Base-by-base conservation (phyloP, 2,329 filamentous ascomycete species). In the Chaetothyriales sp. region DNA sequence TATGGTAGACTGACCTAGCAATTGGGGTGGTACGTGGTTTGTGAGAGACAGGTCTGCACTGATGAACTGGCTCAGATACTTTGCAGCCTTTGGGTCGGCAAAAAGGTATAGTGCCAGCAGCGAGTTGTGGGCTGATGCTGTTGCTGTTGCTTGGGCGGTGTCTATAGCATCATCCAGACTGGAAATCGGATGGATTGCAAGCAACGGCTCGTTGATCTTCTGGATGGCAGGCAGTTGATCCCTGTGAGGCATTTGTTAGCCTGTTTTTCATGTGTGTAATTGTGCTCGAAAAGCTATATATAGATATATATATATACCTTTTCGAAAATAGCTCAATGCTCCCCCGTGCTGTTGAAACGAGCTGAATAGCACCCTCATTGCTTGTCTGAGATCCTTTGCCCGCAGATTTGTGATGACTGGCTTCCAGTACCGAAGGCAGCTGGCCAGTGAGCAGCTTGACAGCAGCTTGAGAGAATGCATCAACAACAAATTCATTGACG, bases 401-500 rank as follows among this genome's bases (percentile, higher is more conserved):
- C 3, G 54, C 9, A 3, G 18, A 18, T 18, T 43, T 43, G 36
- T 43, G 42, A 2, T 54, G 50, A 18, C 58, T 58, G 3, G 55
- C 46, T 15, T 63, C 59, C n/a, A 62, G 28, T 1, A 61, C 22
- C 18, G 36, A 51, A 3, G 59, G 46, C 18, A 26, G 18, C 6
- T 28, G 22, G 45, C 45, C 22, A 47, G 28, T 47, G 5, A 18
- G 45, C 45, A 28, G 45, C 45, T 46, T 66, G 12, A 72, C 61
- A 3, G 73, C 68, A 0, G 73, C 72, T 46, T 73, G 68, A 0
- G 78, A 61, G 55, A 82, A 80, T 0, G 70, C 67, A 50, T 73
- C 69, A 64, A 76, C 75, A 2, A 71, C 67, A 52, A 74, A 83
- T 55, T 83, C 79, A 53, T 83, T 80, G n/a, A 83, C 78, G 0